Evolutionary conservation across 495 filamentous ascomycete genomes (phyloP).

Genomic region (Talaromyces stipitatus): DNA sequence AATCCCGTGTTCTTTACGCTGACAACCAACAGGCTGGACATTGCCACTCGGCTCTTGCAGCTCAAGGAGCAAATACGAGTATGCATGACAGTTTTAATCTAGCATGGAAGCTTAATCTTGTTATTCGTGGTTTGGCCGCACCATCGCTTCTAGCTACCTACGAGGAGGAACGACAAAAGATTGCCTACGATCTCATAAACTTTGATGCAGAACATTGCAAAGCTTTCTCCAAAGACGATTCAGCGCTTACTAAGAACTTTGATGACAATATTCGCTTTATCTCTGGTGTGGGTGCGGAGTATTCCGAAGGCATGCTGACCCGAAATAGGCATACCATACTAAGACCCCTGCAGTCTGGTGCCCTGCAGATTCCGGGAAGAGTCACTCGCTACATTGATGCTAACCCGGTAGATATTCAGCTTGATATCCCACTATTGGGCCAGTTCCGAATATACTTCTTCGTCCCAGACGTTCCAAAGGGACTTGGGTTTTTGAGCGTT

Average conservation of each 20-base stretch:
- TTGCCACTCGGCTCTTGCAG: constrained; percentile 57
- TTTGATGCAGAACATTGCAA: constrained; percentile 58
- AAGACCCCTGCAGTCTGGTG: not conserved
- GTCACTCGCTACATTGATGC: constrained; percentile 62
- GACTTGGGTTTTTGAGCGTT: constrained; percentile 42
- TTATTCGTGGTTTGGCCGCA: constrained; percentile 44
- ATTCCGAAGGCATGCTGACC: constrained; percentile 51
- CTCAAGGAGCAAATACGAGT: constrained; percentile 68
- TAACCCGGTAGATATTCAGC: constrained; percentile 63
- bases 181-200: constrained; percentile 66
- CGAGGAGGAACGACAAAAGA: constrained; percentile 55
- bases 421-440: constrained; percentile 61
- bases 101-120: constrained; percentile 64
- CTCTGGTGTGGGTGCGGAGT: constrained; percentile 58
- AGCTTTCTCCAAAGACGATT: constrained; percentile 51
- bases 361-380: constrained; percentile 41
- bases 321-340: constrained; percentile 7
- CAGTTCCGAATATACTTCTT: constrained; percentile 65
- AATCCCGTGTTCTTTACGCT: not conserved
- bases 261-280: constrained; percentile 61
- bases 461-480: constrained; percentile 44
- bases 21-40: not conserved
- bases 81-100: constrained; percentile 63
- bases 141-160: constrained; percentile 59
- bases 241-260: constrained; percentile 53